A percentile compares a stretch with the other conserved stretches of the same genome.
Conservation (phyloP, 345 rosid genomes). For the Jatropha curcas region DNA sequence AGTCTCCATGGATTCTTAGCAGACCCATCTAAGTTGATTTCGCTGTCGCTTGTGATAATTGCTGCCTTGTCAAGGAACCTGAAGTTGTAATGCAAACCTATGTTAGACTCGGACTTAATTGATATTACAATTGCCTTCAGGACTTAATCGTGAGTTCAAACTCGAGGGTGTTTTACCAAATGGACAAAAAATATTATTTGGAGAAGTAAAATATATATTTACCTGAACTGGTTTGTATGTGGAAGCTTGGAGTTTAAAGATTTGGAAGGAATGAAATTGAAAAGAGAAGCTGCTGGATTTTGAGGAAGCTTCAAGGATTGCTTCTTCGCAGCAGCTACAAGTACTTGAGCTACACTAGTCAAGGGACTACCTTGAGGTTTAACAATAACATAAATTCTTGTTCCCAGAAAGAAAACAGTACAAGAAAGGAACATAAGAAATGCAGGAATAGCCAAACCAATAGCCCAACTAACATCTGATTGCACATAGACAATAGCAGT, state of each 20-base stretch:
- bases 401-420: slow-evolving; percentile 38
- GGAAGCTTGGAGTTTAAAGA: slow-evolving; percentile 43
- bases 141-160: neutral
- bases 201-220: neutral
- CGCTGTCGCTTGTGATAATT: slow-evolving; percentile 29
- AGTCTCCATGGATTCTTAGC: slow-evolving; percentile 46
- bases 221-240: slow-evolving; percentile 50
- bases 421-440: slow-evolving; percentile 45
- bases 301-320: slow-evolving; percentile 44
- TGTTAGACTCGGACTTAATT: neutral
- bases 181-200: neutral
- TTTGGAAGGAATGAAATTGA: slow-evolving; percentile 29
- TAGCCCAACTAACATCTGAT: slow-evolving; percentile 57
- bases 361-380: slow-evolving; percentile 47
- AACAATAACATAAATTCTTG: slow-evolving; percentile 39
- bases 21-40: slow-evolving; percentile 40
- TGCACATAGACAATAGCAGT: slow-evolving; percentile 52
- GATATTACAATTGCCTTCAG: neutral
- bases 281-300: slow-evolving; percentile 40
- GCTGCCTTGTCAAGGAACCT: slow-evolving; percentile 49
- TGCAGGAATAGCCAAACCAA: slow-evolving; percentile 55
- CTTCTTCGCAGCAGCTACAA: slow-evolving; percentile 57
- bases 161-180: too few species aligned
- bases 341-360: slow-evolving; percentile 37
- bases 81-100: neutral